Evolutionary conservation across 345 rosid genomes (phyloP), one percentile per base, ranked within the genome.

Genomic region (Euphorbia lathyris): DNA sequence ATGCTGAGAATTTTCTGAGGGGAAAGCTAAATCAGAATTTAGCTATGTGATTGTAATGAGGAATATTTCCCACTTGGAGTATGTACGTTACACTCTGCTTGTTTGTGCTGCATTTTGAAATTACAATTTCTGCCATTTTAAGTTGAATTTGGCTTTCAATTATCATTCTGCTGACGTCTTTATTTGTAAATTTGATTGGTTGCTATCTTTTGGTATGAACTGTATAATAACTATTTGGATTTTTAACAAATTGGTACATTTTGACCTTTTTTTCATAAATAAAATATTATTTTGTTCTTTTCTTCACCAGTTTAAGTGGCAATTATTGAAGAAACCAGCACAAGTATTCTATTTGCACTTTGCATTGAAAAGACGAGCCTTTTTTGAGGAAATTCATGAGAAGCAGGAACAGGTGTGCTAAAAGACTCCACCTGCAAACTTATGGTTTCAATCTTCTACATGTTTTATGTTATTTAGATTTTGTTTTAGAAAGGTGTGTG

Each of bases 301-400:
- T 34, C 8, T 14, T 23, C 25, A 20, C 58, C 83, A 95, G 99
- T 95, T 95, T 75, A 95, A 90, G 83, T 95, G 99, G 99, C 83
- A 72, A 36, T 82, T 95, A 60, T 71, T 79, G 71, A 95, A 90
- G 94, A 92, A 90, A 77, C 96, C 98, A 30, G 81, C 99, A 12
- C 94, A 95, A 71, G 97, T 95, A 13, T 80, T 95, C 69, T 90
- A 87, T 82, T 79, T 95, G 66, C 99, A 95, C 77, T 92, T 95
- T 79, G 88, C 91, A 0, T 77, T 95, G 89, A 92, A 95, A 91
- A 92, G 81, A 76, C 92, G 99, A 36, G 88, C 86, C 1, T 83
- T 95, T 82, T 76, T 95, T 42, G 98, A 95, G 85, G 99, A 95
- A 78, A 90, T 95, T 79, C 97, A 89, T 4, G 99, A 90, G 91